Evolutionary conservation across 208 protist genomes (phyloP).

Genomic region (Trichomonas vaginalis): DNA sequence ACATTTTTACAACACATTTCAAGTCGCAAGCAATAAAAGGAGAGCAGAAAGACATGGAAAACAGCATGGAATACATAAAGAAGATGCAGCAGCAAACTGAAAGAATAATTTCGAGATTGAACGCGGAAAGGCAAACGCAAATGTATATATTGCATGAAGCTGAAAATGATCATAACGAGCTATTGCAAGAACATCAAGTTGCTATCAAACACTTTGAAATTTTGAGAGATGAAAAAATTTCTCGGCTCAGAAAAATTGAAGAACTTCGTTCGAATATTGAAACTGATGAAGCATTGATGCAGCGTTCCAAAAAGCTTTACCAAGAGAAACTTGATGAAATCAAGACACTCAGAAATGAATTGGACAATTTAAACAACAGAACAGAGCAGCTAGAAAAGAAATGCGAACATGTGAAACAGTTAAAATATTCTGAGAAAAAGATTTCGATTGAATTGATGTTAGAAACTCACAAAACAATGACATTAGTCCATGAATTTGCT

Average conservation of each 20-base stretch:
- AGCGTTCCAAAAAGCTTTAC: neutral
- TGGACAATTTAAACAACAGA: neutral
- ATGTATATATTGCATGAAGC: neutral
- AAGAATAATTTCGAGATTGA: neutral
- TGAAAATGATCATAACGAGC: neutral
- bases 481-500: constrained; percentile 13
- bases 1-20: neutral
- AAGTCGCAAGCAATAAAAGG: neutral
- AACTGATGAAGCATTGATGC: neutral
- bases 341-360: neutral
- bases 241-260: neutral
- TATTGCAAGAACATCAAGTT: neutral
- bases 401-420: neutral
- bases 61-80: neutral
- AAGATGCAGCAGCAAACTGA: neutral
- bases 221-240: neutral
- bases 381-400: neutral
- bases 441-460: neutral
- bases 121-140: neutral
- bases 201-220: neutral
- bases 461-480: neutral
- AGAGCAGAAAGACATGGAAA: neutral
- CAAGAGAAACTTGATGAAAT: neutral
- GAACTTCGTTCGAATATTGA: neutral
- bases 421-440: neutral